Base-by-base conservation (phyloP, 495 filamentous ascomycete species). In the Penicillium fimorum region DNA sequence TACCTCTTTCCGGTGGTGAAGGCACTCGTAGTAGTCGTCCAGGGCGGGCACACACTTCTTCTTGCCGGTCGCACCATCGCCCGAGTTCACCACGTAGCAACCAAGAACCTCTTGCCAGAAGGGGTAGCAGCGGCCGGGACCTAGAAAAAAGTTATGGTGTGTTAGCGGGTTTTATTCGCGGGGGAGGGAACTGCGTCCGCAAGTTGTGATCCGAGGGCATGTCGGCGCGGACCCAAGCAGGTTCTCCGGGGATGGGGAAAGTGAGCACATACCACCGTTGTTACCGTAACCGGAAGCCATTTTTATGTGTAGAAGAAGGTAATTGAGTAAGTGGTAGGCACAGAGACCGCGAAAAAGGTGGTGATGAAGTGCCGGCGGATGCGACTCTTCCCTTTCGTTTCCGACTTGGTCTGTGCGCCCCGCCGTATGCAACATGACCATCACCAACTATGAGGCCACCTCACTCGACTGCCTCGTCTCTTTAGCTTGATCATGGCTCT, bases 1-100 rank as follows among this genome's bases (percentile, higher is more conserved):
- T 62, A 96, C 94, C 90, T 98, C 94, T 78, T 97, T 97, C 76
- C 83, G 88, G 80, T 98, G 94, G 71, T 98, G 93, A 68, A 98
- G 80, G 78, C 95, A 98, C 79, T 98, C 94, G 75, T 96, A 90
- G 80, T 97, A 97, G 67, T 99, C 94, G 68, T 97, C 94, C 60
- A 96, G 76, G 32, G 85, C 86, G n/a, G 89, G 90, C 40, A 81
- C 68, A 71, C 94, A 99, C 79, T 96, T 96, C 78, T 85, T 88
- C 76, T 90, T 93, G 44, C 92, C 92, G 10, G 84, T 79, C 64
- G 92, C 87, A 22, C 89, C 86, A 43, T 84, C 73, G 50, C 77
- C 80, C 47, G 87, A 85, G 73, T 93, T 92, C 67, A 92, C 82
- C 46, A 93, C 89, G 69, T 95, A 95, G 82, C 90, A 95, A 63